Evolutionary conservation across 1,139 yeast species (phyloP), one percentile per base, ranked within the genome.

Genomic region (Hyphopichia buzzinii): DNA sequence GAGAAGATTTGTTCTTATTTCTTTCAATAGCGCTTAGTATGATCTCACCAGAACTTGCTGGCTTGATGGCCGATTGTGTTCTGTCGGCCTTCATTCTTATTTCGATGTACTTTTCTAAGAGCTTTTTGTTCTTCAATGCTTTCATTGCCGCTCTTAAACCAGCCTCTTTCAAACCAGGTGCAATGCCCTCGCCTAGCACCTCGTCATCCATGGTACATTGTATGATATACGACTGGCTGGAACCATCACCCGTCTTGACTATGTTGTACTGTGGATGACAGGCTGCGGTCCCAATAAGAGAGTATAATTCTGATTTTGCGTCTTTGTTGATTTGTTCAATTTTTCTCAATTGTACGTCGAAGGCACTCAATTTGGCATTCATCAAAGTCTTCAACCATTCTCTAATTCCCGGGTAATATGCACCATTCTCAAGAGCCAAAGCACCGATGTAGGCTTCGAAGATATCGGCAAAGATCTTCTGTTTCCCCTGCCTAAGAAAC

Each of bases 401-500:
- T 39, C 73, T 67, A 4, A 85, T 77, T 17, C 62, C 67, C 1
- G 61, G 62, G 26, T 73, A 62, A 33, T 64, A 59, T 31, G 76
- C 72, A 3, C 70, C 64, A 38, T 69, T 62, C 45, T 86, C 95
- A 29, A 80, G 68, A 8, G 80, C 77, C 29, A 90, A 60, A 0
- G 94, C 97, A 4, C 96, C 97, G 27, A 90, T 72, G 51, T 89
- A 90, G 0, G 97, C 96, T 59, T 90, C 97, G 57, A 90, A 86
- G 1, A 84, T 74, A 62, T 86, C 95, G 0, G 95, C 90, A 49
- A 71, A 68, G 3, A 80, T 67, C 52, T 84, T 85, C 43, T 66
- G 74, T 32, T 59, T 66, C 5, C 75, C 75, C 24, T 54, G 55
- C 33, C 55, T 49, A 31, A 66, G 54, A 2, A 55, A 49, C 3